phyloP scores from a whole-genome alignment of 768 basidiomycete species.

The Obba rivulosa region DNA sequence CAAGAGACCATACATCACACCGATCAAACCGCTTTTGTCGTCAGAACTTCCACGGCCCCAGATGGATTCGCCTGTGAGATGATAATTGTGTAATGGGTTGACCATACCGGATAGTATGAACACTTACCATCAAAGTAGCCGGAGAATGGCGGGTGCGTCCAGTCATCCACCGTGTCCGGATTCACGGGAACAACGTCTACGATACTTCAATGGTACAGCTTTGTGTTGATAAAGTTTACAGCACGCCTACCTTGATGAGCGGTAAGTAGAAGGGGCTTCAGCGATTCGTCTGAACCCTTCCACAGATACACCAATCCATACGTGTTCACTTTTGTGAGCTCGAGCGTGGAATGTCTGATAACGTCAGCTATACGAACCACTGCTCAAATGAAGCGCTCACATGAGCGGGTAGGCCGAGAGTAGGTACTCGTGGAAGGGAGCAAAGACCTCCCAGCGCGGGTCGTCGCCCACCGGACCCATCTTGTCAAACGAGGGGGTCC shows the following conservation, averaged over 20 bases:
- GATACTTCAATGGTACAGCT: background rate
- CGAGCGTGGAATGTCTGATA: conserved; percentile 41
- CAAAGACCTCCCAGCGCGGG: conserved; percentile 38
- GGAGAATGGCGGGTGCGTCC: conserved; percentile 46
- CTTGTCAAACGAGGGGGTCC: conserved; percentile 47
- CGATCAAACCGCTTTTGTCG: conserved; percentile 30
- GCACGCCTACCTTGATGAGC: conserved; percentile 43
- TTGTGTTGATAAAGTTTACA: background rate
- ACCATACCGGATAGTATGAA: background rate
- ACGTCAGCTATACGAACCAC: background rate
- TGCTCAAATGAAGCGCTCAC: conserved; percentile 28
- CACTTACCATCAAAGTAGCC: conserved; percentile 36
- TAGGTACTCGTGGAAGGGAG: conserved; percentile 35
- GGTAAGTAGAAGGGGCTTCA: conserved; percentile 51
- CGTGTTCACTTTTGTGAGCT: conserved; percentile 53
- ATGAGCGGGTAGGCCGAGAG: conserved; percentile 54
- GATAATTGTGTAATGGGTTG: background rate
- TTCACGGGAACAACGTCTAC: conserved; percentile 49
- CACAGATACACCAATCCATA: conserved; percentile 59
- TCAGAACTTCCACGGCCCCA: conserved; percentile 32
- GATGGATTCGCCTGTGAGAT: conserved; percentile 19
- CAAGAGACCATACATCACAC: conserved; percentile 21
- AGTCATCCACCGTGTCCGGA: conserved; percentile 36
- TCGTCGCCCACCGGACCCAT: conserved; percentile 45
- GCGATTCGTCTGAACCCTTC: conserved; percentile 41